These are phyloP conservation scores for Xylaria sp. DNA, from an alignment of 2,329 filamentous ascomycete species.

Conservation along the genomic window DNA sequence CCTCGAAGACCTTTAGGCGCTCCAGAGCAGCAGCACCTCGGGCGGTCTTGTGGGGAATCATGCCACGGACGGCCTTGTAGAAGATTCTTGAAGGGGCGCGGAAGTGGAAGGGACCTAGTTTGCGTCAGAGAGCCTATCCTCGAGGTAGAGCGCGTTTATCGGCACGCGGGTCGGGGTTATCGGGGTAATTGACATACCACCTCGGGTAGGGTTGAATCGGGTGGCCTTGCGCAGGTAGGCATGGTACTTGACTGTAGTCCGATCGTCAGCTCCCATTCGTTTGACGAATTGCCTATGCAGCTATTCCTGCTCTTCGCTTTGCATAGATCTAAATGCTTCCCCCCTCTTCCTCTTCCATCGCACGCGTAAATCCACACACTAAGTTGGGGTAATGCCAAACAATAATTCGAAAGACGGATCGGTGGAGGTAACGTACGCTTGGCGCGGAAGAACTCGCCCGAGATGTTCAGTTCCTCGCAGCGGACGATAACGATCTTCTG, in stretches of 20 bases:
- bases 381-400: background rate
- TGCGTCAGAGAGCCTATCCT: conserved; percentile 48
- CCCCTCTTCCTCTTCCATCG: conserved; percentile 2
- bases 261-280: conserved; percentile 59
- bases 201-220: conserved; percentile 98
- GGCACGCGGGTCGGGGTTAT: conserved; percentile 31
- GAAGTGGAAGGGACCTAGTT: conserved; percentile 97
- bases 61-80: conserved; percentile 99
- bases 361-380: background rate
- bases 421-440: conserved; percentile 84
- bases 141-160: conserved; percentile 28
- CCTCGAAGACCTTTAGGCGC: conserved; percentile 99
- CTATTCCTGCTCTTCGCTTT: conserved; percentile 33
- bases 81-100: conserved; percentile 99
- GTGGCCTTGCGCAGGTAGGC: conserved; percentile 99
- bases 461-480: conserved; percentile 99
- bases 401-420: conserved; percentile 20
- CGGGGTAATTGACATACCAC: conserved; percentile 72
- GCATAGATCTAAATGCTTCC: background rate
- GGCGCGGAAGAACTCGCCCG: conserved; percentile 99
- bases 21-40: conserved; percentile 96
- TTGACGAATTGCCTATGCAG: conserved; percentile 7
- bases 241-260: conserved; percentile 95
- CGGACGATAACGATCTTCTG: conserved; percentile 99
- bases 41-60: conserved; percentile 99